Conservation (phyloP, 768 basidiomycete species). For the Tylopilus sp. region DNA sequence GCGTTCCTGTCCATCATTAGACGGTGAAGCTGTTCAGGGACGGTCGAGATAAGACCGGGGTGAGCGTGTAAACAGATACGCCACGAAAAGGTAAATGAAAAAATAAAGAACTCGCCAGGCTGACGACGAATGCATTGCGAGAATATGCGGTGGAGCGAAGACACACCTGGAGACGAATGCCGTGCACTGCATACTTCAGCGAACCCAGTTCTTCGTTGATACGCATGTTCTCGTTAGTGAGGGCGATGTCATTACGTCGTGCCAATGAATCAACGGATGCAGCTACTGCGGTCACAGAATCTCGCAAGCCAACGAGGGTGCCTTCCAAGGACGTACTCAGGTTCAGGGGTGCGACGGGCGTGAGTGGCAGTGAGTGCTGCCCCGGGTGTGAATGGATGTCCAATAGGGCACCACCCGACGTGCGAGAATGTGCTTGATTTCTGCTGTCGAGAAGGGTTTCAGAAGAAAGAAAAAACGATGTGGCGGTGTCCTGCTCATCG, state of each 20-base stretch:
- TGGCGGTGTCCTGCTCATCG: slow-evolving; percentile 25
- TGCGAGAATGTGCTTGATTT: slow-evolving; percentile 11
- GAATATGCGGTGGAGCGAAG: slow-evolving; percentile 1
- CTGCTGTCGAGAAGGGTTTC: slow-evolving; percentile 27
- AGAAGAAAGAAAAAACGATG: slow-evolving; percentile 23
- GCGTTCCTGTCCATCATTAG: slow-evolving; percentile 77
- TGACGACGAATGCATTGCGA: background rate
- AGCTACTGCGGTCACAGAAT: slow-evolving; percentile 58
- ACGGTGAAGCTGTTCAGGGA: slow-evolving; percentile 48
- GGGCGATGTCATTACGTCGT: slow-evolving; percentile 59
- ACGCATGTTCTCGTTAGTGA: slow-evolving; percentile 68
- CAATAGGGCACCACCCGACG: slow-evolving; percentile 15
- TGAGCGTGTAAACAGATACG: slow-evolving; percentile 12
- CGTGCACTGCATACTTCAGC: slow-evolving; percentile 66
- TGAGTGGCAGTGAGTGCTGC: slow-evolving; percentile 29
- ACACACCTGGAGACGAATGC: slow-evolving; percentile 74
- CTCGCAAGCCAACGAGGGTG: slow-evolving; percentile 54
- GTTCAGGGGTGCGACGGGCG: slow-evolving; percentile 57
- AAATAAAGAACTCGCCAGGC: background rate
- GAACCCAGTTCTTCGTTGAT: slow-evolving; percentile 72
- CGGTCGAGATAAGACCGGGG: slow-evolving; percentile 12
- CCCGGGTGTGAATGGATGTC: slow-evolving; percentile 21
- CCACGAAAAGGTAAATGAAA: slow-evolving; percentile 7
- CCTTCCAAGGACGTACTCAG: slow-evolving; percentile 60
- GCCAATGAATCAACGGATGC: slow-evolving; percentile 58